A percentile compares a stretch with the other conserved stretches of the same genome.
Conservation (phyloP, 805 yeast genomes). For the Zygotorulaspora florentina region DNA sequence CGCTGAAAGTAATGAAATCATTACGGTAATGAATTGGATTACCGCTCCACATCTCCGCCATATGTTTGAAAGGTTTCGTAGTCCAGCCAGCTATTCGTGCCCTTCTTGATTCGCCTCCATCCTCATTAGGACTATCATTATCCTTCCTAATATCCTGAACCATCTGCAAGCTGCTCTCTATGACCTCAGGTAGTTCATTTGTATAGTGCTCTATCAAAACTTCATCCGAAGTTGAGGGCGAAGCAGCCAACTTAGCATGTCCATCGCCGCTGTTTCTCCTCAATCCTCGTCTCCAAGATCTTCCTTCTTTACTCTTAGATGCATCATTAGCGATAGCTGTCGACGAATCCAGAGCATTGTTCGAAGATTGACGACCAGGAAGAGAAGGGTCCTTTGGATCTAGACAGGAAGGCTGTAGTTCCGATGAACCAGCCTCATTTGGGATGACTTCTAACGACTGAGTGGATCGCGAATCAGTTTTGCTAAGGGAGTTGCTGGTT, state of each 20-base stretch:
- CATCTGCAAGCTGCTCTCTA: neutral
- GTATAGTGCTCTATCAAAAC: conserved; percentile 5
- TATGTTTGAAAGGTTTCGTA: conserved; percentile 18
- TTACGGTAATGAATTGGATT: conserved; percentile 57
- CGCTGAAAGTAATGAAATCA: conserved; percentile 37
- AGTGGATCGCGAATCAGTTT: neutral
- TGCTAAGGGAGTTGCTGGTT: neutral
- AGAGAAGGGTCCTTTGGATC: neutral
- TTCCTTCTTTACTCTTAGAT: conserved; percentile 1
- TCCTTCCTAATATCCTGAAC: conserved; percentile 1
- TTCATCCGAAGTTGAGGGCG: neutral
- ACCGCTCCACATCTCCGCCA: conserved; percentile 50
- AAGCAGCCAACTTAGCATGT: neutral
- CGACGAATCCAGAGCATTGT: neutral
- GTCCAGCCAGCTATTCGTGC: conserved; percentile 15
- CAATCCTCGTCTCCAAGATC: conserved; percentile 6
- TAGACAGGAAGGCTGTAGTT: neutral
- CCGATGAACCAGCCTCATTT: neutral
- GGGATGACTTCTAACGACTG: neutral
- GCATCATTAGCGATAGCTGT: neutral
- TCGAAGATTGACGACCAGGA: neutral
- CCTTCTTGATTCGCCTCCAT: conserved; percentile 2
- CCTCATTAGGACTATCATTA: neutral
- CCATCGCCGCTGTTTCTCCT: conserved; percentile 9
- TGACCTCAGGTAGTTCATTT: neutral